Evolutionary conservation across 2,329 filamentous ascomycete genomes (phyloP).

Genomic region (Fusarium humuli): DNA sequence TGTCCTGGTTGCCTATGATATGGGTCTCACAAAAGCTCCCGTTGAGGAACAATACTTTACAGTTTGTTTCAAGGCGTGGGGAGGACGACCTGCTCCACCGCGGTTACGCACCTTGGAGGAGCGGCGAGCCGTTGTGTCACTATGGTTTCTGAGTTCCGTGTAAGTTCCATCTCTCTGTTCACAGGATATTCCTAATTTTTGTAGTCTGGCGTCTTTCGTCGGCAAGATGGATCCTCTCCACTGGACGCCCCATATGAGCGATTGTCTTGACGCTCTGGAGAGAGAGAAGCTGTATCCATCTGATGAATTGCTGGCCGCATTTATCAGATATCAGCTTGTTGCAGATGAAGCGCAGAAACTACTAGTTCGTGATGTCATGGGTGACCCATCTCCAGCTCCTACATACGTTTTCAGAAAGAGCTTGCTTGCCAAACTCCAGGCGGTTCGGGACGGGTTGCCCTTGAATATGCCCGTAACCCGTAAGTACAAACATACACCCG

Average conservation of each 20-base stretch:
- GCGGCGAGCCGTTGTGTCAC: constrained; percentile 60
- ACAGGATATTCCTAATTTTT: constrained; percentile 9
- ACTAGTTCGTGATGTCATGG: constrained; percentile 48
- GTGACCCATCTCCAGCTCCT: constrained; percentile 44
- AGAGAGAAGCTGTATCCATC: constrained; percentile 59
- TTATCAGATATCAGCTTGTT: constrained; percentile 55
- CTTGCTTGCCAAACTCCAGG: constrained; percentile 46
- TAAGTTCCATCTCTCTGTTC: constrained; percentile 33
- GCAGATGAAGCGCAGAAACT: constrained; percentile 54
- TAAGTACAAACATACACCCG: constrained; percentile 34
- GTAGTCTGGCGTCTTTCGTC: constrained; percentile 54
- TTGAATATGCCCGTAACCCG: constrained; percentile 43
- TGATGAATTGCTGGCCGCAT: constrained; percentile 60
- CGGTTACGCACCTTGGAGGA: constrained; percentile 61
- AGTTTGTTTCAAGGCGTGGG: constrained; percentile 53
- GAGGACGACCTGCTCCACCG: constrained; percentile 43
- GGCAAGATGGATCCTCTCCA: constrained; percentile 62
- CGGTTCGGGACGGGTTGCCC: constrained; percentile 43
- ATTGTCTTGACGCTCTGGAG: constrained; percentile 62
- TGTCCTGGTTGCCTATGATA: constrained; percentile 58
- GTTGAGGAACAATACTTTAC: constrained; percentile 52
- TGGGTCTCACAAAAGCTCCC: constrained; percentile 57
- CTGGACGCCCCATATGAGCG: constrained; percentile 71
- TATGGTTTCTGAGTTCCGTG: constrained; percentile 57
- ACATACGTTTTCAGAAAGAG: constrained; percentile 51